Conservation (phyloP, 1,284 basidiomycete species). For the Tylopilus sp. region DNA sequence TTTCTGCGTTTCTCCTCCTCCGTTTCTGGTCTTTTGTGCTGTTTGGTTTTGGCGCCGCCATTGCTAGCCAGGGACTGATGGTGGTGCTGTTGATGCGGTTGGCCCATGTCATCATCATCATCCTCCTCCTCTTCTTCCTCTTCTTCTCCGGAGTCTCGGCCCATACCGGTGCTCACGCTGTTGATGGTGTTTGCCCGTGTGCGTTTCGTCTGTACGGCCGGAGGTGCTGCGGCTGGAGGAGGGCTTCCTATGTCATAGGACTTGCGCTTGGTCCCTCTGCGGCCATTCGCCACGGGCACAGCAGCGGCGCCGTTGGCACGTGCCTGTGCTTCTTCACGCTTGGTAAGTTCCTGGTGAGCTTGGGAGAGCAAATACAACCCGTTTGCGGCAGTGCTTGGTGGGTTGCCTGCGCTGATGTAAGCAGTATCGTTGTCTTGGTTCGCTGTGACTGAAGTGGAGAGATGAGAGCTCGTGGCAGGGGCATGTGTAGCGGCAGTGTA, state of each 20-base stretch:
- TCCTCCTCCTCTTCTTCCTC: conserved; percentile 53
- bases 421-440: conserved; percentile 32
- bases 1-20: conserved; percentile 95
- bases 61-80: conserved; percentile 3
- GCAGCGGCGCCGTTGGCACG: conserved; percentile 38
- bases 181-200: conserved; percentile 39
- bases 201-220: conserved; percentile 41
- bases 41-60: conserved; percentile 27
- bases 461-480: conserved; percentile 29
- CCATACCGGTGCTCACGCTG: conserved; percentile 29
- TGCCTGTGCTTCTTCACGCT: conserved; percentile 78
- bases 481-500: conserved; percentile 30
- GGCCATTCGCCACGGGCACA: conserved; percentile 32
- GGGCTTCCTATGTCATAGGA: conserved; percentile 46
- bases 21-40: conserved; percentile 77
- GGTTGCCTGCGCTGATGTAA: conserved; percentile 47
- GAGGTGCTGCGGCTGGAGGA: conserved; percentile 32
- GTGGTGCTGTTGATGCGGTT: conserved; percentile 23
- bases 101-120: conserved; percentile 43
- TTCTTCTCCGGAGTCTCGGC: conserved; percentile 37
- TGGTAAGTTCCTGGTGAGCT: conserved; percentile 94
- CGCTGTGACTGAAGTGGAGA: conserved; percentile 34
- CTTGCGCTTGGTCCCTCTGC: conserved; percentile 67
- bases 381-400: conserved; percentile 70
- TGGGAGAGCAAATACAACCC: conserved; percentile 91